phyloP scores from a whole-genome alignment of 495 filamentous ascomycete species.

The Jackrogersella multiformis region DNA sequence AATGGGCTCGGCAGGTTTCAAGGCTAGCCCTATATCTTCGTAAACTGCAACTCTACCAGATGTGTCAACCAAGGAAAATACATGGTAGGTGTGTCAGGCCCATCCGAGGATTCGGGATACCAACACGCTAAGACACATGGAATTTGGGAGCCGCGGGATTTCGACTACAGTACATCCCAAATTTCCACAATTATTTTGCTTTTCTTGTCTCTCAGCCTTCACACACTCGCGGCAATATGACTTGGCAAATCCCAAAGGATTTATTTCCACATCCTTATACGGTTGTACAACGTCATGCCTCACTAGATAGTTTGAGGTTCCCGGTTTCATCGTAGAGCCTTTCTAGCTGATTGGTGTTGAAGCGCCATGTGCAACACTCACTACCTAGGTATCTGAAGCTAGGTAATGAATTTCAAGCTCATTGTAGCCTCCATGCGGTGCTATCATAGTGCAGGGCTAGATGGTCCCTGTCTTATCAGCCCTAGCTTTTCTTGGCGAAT shows the following conservation, averaged over 20 bases:
- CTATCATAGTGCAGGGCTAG: too few relatives aligned
- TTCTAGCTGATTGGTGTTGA: conserved; percentile 1
- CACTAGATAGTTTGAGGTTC: neutral
- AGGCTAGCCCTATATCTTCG: conserved; percentile 13
- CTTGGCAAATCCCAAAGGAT: conserved; percentile 32
- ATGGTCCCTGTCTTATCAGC: too few relatives aligned
- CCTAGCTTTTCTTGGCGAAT: too few relatives aligned
- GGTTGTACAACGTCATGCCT: conserved; percentile 29
- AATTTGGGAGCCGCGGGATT: neutral
- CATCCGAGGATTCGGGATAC: conserved; percentile 15
- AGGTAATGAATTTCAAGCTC: too few relatives aligned
- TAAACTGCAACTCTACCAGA: conserved; percentile 6
- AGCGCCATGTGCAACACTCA: neutral
- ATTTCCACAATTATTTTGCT: neutral
- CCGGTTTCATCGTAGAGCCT: conserved; percentile 22
- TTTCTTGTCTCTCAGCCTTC: conserved; percentile 13
- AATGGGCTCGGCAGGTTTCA: neutral
- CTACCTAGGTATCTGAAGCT: too few relatives aligned
- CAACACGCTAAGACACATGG: too few relatives aligned
- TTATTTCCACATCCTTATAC: conserved; percentile 14
- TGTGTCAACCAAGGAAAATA: too few relatives aligned
- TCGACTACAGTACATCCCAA: neutral
- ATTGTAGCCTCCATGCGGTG: too few relatives aligned
- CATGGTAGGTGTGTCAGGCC: too few relatives aligned
- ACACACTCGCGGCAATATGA: conserved; percentile 3